Evolutionary conservation across 352 stramenopile genomes (phyloP).

Genomic region (Saprolegnia parasitica): DNA sequence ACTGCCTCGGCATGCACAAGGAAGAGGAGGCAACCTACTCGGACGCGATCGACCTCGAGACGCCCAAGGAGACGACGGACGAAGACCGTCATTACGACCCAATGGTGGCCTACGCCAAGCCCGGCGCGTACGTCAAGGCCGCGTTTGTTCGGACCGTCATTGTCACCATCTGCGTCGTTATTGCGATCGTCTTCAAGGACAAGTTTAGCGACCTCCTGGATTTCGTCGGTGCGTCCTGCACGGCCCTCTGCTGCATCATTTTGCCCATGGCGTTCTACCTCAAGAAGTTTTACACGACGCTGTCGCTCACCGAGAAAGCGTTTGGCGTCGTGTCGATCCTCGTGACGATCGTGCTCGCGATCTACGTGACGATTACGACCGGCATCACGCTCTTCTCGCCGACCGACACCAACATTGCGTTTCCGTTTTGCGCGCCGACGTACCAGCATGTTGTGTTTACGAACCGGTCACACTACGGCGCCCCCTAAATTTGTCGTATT

Average conservation of each 20-base stretch:
- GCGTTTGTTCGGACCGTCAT: constrained; percentile 43
- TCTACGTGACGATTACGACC: constrained; percentile 22
- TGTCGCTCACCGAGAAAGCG: constrained; percentile 8
- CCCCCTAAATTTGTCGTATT: background rate
- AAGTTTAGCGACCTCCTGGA: constrained; percentile 60
- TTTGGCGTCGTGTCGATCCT: constrained; percentile 9
- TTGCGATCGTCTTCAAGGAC: constrained; percentile 43
- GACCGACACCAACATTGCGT: background rate
- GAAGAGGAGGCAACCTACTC: background rate
- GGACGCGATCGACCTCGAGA: constrained; percentile 6
- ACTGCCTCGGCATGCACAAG: constrained; percentile 56
- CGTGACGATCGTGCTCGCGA: constrained; percentile 17
- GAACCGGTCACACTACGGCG: background rate
- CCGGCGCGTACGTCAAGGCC: constrained; percentile 3
- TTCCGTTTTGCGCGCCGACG: background rate
- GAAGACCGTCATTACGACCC: background rate
- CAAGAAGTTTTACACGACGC: constrained; percentile 35
- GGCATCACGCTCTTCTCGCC: constrained; percentile 20
- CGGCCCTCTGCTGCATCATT: constrained; percentile 58
- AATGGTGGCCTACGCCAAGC: background rate
- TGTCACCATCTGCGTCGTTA: constrained; percentile 43
- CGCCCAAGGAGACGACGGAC: background rate
- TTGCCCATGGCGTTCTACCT: constrained; percentile 67
- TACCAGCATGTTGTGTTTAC: background rate
- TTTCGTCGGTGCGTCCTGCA: constrained; percentile 55